Base-by-base conservation (phyloP, 2,329 filamentous ascomycete genomes). In the Cordyceps fumosorosea region DNA sequence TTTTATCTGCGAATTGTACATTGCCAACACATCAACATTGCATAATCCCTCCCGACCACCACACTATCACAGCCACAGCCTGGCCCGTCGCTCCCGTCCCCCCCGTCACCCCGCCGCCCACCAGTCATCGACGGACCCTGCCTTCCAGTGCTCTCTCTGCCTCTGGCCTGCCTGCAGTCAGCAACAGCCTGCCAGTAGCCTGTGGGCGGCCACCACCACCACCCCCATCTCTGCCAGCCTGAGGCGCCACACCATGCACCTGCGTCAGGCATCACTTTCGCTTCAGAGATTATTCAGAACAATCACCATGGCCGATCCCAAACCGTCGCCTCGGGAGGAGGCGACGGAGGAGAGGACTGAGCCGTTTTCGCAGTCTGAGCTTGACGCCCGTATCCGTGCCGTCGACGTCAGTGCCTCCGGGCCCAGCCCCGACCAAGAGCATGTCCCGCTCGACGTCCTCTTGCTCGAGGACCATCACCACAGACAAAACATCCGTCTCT, bases 311-410 rank as follows among this genome's bases (percentile, higher is more conserved):
- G 75, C 74, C 67, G 80, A 82, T 65, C 72, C 75, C 66, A 78
- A 73, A 66, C 66, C 70, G 63, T 73, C 70, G 68, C 68, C 71
- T 66, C 76, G 74, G 50, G 72, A 75, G 64, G 74, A 70, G 65
- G 69, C 70, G 65, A 77, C 76, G 64, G 76, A 78, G 68, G 82
- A 85, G 74, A 81, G 77, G 72, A 86, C 83, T 53, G 82, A 85
- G 72, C 81, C 82, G 11, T 83, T 84, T 67, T 82, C 83, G 11
- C 77, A 83, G 65, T 79, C 81, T 56, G 82, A 85, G 71, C 78
- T 84, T 65, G 78, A 83, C 56, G 73, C 78, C 29, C 80, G 81
- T 20, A 72, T 83, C 63, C 76, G 74, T 63, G 70, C 70, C 67
- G 73, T 83, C 60, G 75, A 77, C 53, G 75, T 80, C 62, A 78